Evolutionary conservation across 345 rosid genomes (phyloP).

Genomic region (Bretschneidera sinensis): DNA sequence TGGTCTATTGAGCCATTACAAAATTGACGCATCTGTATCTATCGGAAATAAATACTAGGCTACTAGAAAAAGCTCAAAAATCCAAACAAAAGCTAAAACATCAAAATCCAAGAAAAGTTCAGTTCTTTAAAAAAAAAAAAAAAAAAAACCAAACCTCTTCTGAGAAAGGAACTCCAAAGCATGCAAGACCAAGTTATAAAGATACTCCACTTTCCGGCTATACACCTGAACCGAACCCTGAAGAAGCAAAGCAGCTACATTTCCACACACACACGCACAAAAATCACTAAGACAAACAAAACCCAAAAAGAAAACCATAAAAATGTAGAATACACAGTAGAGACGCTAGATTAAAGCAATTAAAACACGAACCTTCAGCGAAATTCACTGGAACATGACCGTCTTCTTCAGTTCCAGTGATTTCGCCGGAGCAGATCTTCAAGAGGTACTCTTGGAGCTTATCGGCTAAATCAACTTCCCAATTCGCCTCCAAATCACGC

Average conservation of each 20-base stretch:
- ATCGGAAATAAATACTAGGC: too few species aligned
- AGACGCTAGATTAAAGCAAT: not conserved
- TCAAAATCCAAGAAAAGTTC: not conserved
- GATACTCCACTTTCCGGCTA: slow-evolving; percentile 93
- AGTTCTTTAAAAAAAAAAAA: not conserved
- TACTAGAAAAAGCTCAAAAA: too few species aligned
- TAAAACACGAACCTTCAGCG: slow-evolving; percentile 70
- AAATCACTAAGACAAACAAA: slow-evolving; percentile 7
- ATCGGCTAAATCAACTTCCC: slow-evolving; percentile 84
- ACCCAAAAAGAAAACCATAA: not conserved
- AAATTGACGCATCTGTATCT: too few species aligned
- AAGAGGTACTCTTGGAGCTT: slow-evolving; percentile 87
- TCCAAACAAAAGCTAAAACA: not conserved
- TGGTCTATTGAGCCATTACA: too few species aligned
- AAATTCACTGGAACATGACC: slow-evolving; percentile 55
- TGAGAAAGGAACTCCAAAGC: slow-evolving; percentile 87
- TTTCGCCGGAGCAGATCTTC: slow-evolving; percentile 83
- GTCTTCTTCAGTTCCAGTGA: slow-evolving; percentile 41
- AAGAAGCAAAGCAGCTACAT: slow-evolving; percentile 92
- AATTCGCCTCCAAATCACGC: slow-evolving; percentile 84
- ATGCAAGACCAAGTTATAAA: slow-evolving; percentile 86
- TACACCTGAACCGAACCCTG: slow-evolving; percentile 98
- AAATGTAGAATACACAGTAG: not conserved
- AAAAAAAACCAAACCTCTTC: slow-evolving; percentile 49
- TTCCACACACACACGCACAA: slow-evolving; percentile 11